phyloP scores from a whole-genome alignment of 768 basidiomycete species.

The Pholiota molesta region DNA sequence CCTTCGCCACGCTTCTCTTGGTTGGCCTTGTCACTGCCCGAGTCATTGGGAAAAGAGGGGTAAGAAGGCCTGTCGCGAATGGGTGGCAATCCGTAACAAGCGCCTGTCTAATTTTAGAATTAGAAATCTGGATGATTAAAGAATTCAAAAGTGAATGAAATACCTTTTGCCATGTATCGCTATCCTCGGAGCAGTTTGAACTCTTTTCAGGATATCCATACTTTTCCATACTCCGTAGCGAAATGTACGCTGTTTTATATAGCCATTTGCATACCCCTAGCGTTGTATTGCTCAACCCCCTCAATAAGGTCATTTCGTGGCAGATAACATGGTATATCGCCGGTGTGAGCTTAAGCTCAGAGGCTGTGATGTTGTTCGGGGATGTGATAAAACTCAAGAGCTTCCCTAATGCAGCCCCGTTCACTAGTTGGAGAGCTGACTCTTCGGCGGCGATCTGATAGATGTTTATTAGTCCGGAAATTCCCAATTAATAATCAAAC shows the following conservation, averaged over 20 bases:
- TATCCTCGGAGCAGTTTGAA: not conserved
- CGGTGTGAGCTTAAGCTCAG: not conserved
- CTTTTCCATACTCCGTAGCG: not conserved
- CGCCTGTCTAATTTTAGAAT: constrained; percentile 7
- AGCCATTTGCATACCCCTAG: constrained; percentile 3
- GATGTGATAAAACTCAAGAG: not conserved
- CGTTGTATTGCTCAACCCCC: not conserved
- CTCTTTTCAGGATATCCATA: not conserved
- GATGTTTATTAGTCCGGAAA: not conserved
- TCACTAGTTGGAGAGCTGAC: constrained; percentile 1
- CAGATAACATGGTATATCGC: not conserved
- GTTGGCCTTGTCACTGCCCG: constrained; percentile 8
- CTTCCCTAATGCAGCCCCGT: not conserved
- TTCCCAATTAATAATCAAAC: not conserved
- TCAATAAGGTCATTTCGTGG: not conserved
- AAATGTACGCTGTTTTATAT: not conserved
- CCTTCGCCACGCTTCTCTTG: constrained; percentile 11
- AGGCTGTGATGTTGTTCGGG: not conserved
- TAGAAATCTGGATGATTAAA: too few species aligned
- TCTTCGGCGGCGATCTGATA: constrained; percentile 7
- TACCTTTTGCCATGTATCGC: not conserved
- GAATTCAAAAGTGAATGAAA: too few species aligned
- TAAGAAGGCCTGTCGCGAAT: constrained; percentile 6
- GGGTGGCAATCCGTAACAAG: constrained; percentile 13
- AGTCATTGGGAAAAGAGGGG: constrained; percentile 2